Evolutionary conservation across 306 rosid species (phyloP).

Genomic region (Gillenia trifoliata): DNA sequence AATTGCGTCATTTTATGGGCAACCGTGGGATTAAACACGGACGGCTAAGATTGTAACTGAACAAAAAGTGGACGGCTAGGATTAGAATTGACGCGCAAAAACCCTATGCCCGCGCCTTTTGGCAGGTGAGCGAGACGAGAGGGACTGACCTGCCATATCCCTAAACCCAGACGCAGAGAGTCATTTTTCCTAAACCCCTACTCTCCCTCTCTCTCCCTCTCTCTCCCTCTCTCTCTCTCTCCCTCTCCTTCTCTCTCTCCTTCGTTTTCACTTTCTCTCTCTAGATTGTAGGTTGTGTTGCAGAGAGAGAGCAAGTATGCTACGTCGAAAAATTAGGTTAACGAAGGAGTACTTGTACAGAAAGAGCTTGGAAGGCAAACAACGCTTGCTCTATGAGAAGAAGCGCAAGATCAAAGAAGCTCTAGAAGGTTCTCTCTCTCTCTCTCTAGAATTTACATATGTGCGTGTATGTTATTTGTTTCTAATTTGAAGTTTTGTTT

Average conservation of each 20-base stretch:
- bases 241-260: too few species aligned
- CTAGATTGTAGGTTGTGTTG: not conserved
- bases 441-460: not conserved
- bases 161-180: not conserved
- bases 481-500: not conserved
- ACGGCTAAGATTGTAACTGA: not conserved
- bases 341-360: conserved; percentile 75
- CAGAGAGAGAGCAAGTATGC: conserved; percentile 31
- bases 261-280: not conserved
- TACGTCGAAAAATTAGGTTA: conserved; percentile 59
- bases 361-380: conserved; percentile 78
- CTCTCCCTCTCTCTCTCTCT: too few species aligned
- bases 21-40: too few species aligned
- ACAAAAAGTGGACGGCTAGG: not conserved
- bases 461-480: not conserved
- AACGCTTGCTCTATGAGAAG: conserved; percentile 73
- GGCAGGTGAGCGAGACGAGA: not conserved
- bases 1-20: not conserved
- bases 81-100: not conserved
- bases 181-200: not conserved
- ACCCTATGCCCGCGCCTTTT: not conserved
- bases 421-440: conserved; percentile 44
- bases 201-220: not conserved
- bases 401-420: conserved; percentile 82
- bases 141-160: too few species aligned